phyloP scores from a whole-genome alignment of 768 basidiomycete species.

The Termitomyces sp. region DNA sequence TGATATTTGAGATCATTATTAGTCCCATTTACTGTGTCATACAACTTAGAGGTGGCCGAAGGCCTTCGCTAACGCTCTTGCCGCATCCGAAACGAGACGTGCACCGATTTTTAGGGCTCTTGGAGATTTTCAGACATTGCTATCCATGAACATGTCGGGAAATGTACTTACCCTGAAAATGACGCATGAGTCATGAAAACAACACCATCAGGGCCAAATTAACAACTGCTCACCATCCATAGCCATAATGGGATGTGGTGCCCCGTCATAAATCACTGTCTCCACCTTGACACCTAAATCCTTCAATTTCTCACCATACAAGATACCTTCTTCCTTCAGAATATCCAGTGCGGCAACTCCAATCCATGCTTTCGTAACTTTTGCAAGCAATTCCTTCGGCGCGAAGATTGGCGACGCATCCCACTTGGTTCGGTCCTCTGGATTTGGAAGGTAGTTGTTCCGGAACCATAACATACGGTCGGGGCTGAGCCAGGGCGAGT shows the following conservation, averaged over 20 bases:
- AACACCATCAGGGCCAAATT: neutral
- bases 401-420: slow-evolving; percentile 70
- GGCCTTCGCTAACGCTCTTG: neutral
- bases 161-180: neutral
- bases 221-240: slow-evolving; percentile 55
- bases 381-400: slow-evolving; percentile 43
- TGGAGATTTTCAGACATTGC: neutral
- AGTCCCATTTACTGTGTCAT: neutral
- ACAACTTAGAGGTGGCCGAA: neutral
- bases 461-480: slow-evolving; percentile 74
- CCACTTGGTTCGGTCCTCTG: slow-evolving; percentile 56
- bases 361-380: slow-evolving; percentile 55
- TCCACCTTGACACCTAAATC: slow-evolving; percentile 48
- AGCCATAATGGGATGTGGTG: slow-evolving; percentile 69
- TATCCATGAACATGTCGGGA: too few species aligned
- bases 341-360: slow-evolving; percentile 64
- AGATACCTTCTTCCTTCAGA: slow-evolving; percentile 58
- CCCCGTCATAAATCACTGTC: slow-evolving; percentile 51
- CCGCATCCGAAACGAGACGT: slow-evolving; percentile 10
- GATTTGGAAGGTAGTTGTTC: slow-evolving; percentile 59
- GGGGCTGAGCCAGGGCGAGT: slow-evolving; percentile 55
- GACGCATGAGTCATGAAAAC: neutral
- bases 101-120: slow-evolving; percentile 8
- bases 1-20: neutral
- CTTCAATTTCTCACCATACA: slow-evolving; percentile 53